Evolutionary conservation across 495 filamentous ascomycete species (phyloP), one percentile per base, ranked within the genome.

Genomic region (Acidomyces sp.): DNA sequence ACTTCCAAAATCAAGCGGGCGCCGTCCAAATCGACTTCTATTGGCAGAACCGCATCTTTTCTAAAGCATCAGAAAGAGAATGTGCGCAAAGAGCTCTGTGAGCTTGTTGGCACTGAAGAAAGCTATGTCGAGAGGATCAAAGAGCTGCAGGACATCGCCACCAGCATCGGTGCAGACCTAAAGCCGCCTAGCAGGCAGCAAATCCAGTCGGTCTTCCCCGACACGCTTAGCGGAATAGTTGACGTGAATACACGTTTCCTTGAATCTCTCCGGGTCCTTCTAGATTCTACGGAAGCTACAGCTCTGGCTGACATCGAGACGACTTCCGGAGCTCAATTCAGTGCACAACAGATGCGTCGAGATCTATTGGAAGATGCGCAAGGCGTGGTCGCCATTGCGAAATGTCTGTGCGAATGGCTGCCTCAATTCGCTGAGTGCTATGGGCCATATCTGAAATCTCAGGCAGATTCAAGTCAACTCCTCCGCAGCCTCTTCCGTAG

Each of bases 51-150:
- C 37, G 78, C 73, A 46, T 67, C 76, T 0, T 83, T 94, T 48
- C 71, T 78, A 5, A 78, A 78, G 53, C 75, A 77, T 31, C 84
- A 94, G 53, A 87, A 92, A 53, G 72, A 86, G 39, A 77, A 78
- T 28, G 59, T 96, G 41, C 76, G 86, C 37, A 75, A 83, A 46
- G 86, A 93, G 54, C 80, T 99, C 75, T 81, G 77, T 48, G 90
- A 99, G 57, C 55, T 96, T 41, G 71, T 93, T 19, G 84, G 93
- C 51, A 99, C 90, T 0, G 90, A 99, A 60, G 84, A 88, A 53
- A 75, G 82, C 52, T 99, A 95, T 60, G 85, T 96, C 23, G 64
- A 69, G 54, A 93, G 93, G 54, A 51, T 96, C 25, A 15, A 17
- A 10, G 48, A 51, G 32, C 36, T 51, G 31, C 74, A 80, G 46